These are phyloP conservation scores for Cyclostephanos tholiformis DNA, from an alignment of 108 stramenopile genomes.

Conservation along the genomic window DNA sequence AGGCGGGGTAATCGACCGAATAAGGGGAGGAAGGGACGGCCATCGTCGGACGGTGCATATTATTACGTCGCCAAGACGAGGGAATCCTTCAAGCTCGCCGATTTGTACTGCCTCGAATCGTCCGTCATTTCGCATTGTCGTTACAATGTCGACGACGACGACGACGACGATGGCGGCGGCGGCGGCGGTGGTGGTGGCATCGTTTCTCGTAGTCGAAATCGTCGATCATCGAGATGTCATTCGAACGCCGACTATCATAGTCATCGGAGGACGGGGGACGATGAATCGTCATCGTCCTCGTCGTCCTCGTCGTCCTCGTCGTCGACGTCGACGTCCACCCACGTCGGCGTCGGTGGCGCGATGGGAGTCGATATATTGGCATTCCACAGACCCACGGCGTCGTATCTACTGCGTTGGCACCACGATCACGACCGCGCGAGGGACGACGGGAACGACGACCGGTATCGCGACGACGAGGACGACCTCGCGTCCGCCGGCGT, in stretches of 20 bases:
- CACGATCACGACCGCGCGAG: neutral
- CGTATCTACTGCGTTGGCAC: slow-evolving; percentile 20
- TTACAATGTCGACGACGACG: neutral
- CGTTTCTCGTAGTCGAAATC: no score
- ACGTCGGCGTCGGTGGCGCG: no score
- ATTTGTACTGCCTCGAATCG: slow-evolving; percentile 63
- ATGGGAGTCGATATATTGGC: slow-evolving; percentile 20
- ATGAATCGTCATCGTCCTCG: neutral
- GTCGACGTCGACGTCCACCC: neutral
- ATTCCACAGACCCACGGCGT: slow-evolving; percentile 37
- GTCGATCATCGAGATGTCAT: no score
- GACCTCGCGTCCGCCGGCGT: neutral
- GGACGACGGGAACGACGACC: neutral
- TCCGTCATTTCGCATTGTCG: slow-evolving; percentile 32
- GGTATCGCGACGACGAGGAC: neutral
- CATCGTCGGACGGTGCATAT: no score
- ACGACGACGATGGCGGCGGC: no score
- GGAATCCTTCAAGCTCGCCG: slow-evolving; percentile 75
- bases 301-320: neutral
- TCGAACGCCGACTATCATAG: no score
- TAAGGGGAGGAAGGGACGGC: no score
- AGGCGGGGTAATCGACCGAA: no score
- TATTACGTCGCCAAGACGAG: slow-evolving; percentile 55
- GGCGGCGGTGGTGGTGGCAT: no score
- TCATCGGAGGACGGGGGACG: no score